Conservation (phyloP, 805 yeast genomes). For the Debaryomyces castellii region DNA sequence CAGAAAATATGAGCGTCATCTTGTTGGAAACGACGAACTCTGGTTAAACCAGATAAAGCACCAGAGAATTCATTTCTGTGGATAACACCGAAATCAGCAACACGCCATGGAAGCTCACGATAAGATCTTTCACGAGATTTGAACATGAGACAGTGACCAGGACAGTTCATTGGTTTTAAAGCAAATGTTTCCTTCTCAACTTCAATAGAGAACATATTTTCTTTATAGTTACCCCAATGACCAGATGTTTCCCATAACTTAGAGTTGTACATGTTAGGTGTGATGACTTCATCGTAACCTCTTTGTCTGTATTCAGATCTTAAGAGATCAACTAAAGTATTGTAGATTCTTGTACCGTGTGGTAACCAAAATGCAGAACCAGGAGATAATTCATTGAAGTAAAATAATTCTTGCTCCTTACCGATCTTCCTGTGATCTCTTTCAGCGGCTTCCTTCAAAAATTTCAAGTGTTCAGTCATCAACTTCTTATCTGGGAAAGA, state of each 20-base stretch:
- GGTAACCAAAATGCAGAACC: constrained; percentile 99
- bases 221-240: constrained; percentile 97
- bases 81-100: constrained; percentile 95
- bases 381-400: constrained; percentile 95
- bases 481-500: constrained; percentile 97
- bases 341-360: constrained; percentile 97
- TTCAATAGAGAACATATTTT: constrained; percentile 94
- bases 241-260: constrained; percentile 99
- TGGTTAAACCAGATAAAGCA: constrained; percentile 85
- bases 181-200: constrained; percentile 96
- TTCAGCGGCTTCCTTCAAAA: constrained; percentile 91
- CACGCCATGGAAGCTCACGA: constrained; percentile 97
- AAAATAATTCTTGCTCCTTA: constrained; percentile 91
- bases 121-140: constrained; percentile 92
- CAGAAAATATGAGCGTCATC: constrained; percentile 99
- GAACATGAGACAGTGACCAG: constrained; percentile 91
- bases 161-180: constrained; percentile 92
- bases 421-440: constrained; percentile 98
- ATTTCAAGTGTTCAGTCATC: constrained; percentile 92
- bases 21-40: constrained; percentile 98
- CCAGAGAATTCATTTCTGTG: constrained; percentile 97
- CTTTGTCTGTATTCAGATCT: constrained; percentile 85
- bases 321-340: constrained; percentile 75
- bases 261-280: constrained; percentile 98
- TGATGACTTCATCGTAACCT: constrained; percentile 97